These are phyloP conservation scores for Lichtheimia hyalospora DNA, from an alignment of 371 early-diverging fungal genomes.

Conservation along the genomic window DNA sequence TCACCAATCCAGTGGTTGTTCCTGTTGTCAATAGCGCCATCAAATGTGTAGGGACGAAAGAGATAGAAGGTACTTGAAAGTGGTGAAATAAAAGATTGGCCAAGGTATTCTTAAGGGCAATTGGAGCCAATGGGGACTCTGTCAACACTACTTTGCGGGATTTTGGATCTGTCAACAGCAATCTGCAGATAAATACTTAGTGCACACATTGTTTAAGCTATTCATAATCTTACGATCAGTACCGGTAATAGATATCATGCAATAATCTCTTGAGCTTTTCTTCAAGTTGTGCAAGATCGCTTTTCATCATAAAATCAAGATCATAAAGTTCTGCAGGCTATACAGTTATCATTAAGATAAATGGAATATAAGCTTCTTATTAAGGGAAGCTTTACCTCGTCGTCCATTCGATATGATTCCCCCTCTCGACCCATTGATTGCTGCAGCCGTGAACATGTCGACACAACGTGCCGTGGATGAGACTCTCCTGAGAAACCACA, in stretches of 20 bases:
- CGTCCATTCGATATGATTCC: slow-evolving; percentile 44
- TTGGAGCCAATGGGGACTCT: slow-evolving; percentile 76
- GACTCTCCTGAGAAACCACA: slow-evolving; percentile 90
- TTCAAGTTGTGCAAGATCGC: slow-evolving; percentile 33
- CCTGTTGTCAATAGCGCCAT: slow-evolving; percentile 83
- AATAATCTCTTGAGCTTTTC: slow-evolving; percentile 39
- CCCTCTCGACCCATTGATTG: slow-evolving; percentile 34
- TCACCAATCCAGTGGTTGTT: slow-evolving; percentile 74
- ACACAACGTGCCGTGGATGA: slow-evolving; percentile 71
- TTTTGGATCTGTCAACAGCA: slow-evolving; percentile 83
- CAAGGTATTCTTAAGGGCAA: slow-evolving; percentile 71
- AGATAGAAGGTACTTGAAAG: slow-evolving; percentile 79
- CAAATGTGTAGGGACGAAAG: slow-evolving; percentile 76
- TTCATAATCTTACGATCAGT: background rate
- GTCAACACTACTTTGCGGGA: slow-evolving; percentile 85
- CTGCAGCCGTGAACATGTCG: slow-evolving; percentile 46
- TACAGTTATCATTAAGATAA: background rate
- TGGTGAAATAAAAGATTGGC: slow-evolving; percentile 75
- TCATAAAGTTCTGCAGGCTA: slow-evolving; percentile 51
- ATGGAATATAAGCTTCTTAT: background rate
- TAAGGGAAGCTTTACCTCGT: slow-evolving; percentile 27
- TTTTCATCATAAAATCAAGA: slow-evolving; percentile 50
- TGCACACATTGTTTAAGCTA: background rate
- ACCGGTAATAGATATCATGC: slow-evolving; percentile 50
- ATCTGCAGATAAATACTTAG: slow-evolving; percentile 26